phyloP scores from a whole-genome alignment of 2,329 filamentous ascomycete species.

The Cladosporium phlei region DNA sequence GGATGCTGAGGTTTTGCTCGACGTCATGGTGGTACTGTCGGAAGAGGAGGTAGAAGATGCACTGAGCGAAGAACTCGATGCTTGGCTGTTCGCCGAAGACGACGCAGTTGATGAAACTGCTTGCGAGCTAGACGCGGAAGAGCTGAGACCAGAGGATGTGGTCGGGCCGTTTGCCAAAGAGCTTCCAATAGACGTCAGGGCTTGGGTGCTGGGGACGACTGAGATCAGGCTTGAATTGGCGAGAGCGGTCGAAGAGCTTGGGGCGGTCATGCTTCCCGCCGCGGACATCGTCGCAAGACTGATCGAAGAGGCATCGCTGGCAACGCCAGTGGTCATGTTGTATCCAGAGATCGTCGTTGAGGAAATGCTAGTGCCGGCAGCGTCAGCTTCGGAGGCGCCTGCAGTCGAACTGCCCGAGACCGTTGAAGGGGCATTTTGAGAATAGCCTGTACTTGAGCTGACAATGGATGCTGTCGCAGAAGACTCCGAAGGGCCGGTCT shows the following conservation, averaged over 20 bases:
- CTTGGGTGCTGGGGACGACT: not conserved
- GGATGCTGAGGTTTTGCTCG: constrained; percentile 19
- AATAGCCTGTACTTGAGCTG: too few species aligned
- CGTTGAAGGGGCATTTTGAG: too few species aligned
- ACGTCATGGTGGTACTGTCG: not conserved
- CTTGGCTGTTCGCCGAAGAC: not conserved
- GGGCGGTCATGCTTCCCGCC: too few species aligned
- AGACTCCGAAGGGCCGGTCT: too few species aligned
- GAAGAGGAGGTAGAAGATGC: not conserved
- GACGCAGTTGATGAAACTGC: not conserved
- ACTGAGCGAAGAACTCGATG: not conserved
- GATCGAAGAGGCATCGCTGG: too few species aligned
- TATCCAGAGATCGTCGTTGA: too few species aligned
- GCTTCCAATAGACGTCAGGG: not conserved
- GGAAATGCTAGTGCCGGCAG: too few species aligned
- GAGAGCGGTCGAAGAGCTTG: not conserved
- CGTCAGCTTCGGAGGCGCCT: too few species aligned
- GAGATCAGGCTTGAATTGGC: constrained; percentile 1
- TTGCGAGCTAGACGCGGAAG: not conserved
- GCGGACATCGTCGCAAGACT: too few species aligned
- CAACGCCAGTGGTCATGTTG: too few species aligned
- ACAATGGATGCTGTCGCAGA: too few species aligned
- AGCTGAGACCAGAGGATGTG: not conserved
- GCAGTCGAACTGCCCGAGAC: too few species aligned
- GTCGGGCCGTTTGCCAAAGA: not conserved